A percentile compares a stretch with the other conserved stretches of the same genome.
Evolutionary conservation across 1,284 basidiomycete species (phyloP).

Genomic region (Microbotryum intermedium): DNA sequence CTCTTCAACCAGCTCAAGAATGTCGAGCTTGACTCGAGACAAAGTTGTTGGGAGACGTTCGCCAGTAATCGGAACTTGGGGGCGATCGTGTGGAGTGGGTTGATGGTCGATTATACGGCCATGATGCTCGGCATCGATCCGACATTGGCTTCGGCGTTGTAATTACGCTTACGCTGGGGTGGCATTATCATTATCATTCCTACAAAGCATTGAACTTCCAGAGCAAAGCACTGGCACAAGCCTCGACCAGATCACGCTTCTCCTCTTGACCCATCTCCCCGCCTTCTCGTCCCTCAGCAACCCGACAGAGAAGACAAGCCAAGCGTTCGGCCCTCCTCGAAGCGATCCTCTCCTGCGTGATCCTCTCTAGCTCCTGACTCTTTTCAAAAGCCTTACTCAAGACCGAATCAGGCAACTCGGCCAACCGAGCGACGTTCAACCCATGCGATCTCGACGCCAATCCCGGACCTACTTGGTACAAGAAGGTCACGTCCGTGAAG

Average conservation of each 20-base stretch:
- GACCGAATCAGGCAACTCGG: constrained; percentile 19
- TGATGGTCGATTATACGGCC: constrained; percentile 61
- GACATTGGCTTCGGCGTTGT: too few species aligned
- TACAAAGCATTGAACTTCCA: too few species aligned
- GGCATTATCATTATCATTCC: too few species aligned
- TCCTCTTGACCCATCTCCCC: background rate
- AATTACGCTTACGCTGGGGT: too few species aligned
- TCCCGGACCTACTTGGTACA: constrained; percentile 65
- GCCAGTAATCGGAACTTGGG: constrained; percentile 80
- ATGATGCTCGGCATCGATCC: background rate
- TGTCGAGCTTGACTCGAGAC: constrained; percentile 59
- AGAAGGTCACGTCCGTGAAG: constrained; percentile 67
- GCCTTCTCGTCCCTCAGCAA: background rate
- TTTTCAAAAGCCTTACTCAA: constrained; percentile 13
- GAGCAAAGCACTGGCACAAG: constrained; percentile 2
- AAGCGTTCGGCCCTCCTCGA: constrained; percentile 3
- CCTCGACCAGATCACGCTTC: constrained; percentile 1
- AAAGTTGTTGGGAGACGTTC: constrained; percentile 91
- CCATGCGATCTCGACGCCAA: constrained; percentile 59
- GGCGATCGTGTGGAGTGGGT: constrained; percentile 78
- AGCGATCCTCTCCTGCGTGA: constrained; percentile 2
- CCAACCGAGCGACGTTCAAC: constrained; percentile 40
- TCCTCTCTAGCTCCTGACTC: constrained; percentile 6
- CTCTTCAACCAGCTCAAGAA: constrained; percentile 67
- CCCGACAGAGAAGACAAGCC: background rate